Percentiles rank a stretch among this genome's conserved stretches.
Conservation (phyloP, 2,329 filamentous ascomycete genomes). For the Talaromyces sp. region DNA sequence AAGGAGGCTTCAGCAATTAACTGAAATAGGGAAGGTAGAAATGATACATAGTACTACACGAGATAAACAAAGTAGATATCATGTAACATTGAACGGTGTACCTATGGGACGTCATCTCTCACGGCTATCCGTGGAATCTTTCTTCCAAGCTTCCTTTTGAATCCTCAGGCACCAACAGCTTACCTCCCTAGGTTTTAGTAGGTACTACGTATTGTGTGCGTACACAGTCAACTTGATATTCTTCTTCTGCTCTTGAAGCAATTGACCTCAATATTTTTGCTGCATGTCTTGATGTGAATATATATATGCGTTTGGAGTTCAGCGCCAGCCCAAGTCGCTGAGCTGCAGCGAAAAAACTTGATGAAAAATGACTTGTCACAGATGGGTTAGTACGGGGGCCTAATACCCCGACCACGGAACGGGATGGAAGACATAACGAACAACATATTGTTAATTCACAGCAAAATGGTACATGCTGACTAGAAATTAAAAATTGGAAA, state of each 20-base stretch:
- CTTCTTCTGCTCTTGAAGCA: background rate
- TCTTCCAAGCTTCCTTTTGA: background rate
- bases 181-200: background rate
- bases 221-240: background rate
- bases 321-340: background rate
- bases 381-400: conserved; percentile 9
- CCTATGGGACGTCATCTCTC: background rate
- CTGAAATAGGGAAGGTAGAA: background rate
- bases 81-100: background rate
- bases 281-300: no score
- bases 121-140: background rate
- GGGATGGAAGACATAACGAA: background rate
- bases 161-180: background rate
- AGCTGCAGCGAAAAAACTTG: background rate
- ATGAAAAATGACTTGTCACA: background rate
- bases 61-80: background rate
- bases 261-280: background rate
- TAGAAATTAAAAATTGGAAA: no score
- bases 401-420: conserved; percentile 2
- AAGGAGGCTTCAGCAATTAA: background rate
- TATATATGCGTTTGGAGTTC: background rate
- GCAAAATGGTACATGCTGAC: background rate
- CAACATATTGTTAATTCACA: background rate
- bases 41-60: background rate
- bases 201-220: background rate